phyloP scores from a whole-genome alignment of 2,329 filamentous ascomycete species.

The Zymoseptoria brevis region DNA sequence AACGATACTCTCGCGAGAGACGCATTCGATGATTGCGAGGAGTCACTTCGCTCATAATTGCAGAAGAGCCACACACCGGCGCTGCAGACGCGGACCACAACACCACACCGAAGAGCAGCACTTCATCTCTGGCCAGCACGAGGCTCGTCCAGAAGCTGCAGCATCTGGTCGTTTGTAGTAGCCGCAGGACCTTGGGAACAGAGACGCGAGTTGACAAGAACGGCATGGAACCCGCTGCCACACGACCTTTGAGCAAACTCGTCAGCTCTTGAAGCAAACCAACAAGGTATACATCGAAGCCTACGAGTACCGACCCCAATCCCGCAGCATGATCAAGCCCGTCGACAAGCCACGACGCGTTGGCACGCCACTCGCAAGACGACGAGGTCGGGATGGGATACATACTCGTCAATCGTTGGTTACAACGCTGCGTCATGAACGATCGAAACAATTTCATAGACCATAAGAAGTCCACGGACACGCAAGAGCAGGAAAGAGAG shows the following conservation, averaged over 20 bases:
- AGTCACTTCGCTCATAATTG: background rate
- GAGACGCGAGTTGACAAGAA: background rate
- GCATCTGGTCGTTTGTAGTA: background rate
- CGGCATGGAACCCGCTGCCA: background rate
- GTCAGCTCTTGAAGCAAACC: background rate
- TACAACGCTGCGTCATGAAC: background rate
- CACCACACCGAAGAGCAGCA: background rate
- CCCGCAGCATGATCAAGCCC: background rate
- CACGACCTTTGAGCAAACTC: background rate
- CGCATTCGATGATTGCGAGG: background rate
- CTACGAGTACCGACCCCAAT: no score
- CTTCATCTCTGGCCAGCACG: background rate
- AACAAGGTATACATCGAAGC: no score
- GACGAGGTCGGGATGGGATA: background rate
- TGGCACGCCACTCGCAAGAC: background rate
- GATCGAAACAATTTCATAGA: background rate
- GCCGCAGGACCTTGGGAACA: background rate
- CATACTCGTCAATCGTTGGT: background rate
- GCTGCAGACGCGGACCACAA: background rate
- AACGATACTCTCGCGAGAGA: background rate
- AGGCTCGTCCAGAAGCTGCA: background rate
- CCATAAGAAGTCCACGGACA: background rate
- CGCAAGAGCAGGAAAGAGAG: background rate
- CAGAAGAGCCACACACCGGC: background rate
- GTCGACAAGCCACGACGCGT: background rate